Conservation (phyloP, 176 grass and related monocot genomes). For the Paspalum notatum region DNA sequence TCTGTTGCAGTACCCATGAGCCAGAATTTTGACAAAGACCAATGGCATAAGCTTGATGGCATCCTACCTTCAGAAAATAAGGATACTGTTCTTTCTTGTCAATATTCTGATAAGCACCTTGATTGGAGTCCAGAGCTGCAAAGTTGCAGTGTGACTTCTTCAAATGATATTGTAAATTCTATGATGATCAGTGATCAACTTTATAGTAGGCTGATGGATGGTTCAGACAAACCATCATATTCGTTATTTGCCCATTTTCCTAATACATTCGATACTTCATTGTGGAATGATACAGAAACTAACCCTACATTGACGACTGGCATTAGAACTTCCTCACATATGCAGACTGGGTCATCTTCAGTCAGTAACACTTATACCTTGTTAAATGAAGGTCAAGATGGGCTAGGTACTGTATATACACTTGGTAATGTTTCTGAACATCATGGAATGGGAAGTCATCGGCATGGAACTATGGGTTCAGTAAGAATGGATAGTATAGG, state of each 20-base stretch:
- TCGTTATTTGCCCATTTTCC: slow-evolving; percentile 32
- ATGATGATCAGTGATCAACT: slow-evolving; percentile 21
- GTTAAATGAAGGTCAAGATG: slow-evolving; percentile 46
- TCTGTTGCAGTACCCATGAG: slow-evolving; percentile 6
- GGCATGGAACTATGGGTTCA: slow-evolving; percentile 37
- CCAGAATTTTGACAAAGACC: slow-evolving; percentile 29
- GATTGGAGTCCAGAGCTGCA: slow-evolving; percentile 48
- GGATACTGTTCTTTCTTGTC: slow-evolving; percentile 27
- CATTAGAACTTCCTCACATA: slow-evolving; percentile 33
- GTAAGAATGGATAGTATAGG: slow-evolving; percentile 43
- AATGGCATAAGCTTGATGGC: slow-evolving; percentile 30
- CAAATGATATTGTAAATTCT: slow-evolving; percentile 41
- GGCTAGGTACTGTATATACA: slow-evolving; percentile 38
- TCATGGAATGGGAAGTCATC: slow-evolving; percentile 40
- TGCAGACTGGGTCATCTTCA: slow-evolving; percentile 38
- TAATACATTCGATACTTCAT: slow-evolving; percentile 35
- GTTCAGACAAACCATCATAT: slow-evolving; percentile 29
- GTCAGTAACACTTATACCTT: slow-evolving; percentile 22
- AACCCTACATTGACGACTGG: slow-evolving; percentile 14
- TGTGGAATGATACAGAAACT: slow-evolving; percentile 40
- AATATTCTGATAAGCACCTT: slow-evolving; percentile 46
- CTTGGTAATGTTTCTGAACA: slow-evolving; percentile 39
- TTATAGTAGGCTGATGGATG: slow-evolving; percentile 34
- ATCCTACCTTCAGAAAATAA: slow-evolving; percentile 42
- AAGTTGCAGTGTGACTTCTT: slow-evolving; percentile 27